A percentile compares a stretch with the other conserved stretches of the same genome.
Conservation (phyloP, 1,284 basidiomycete genomes). For the Leccinum angustisporum region DNA sequence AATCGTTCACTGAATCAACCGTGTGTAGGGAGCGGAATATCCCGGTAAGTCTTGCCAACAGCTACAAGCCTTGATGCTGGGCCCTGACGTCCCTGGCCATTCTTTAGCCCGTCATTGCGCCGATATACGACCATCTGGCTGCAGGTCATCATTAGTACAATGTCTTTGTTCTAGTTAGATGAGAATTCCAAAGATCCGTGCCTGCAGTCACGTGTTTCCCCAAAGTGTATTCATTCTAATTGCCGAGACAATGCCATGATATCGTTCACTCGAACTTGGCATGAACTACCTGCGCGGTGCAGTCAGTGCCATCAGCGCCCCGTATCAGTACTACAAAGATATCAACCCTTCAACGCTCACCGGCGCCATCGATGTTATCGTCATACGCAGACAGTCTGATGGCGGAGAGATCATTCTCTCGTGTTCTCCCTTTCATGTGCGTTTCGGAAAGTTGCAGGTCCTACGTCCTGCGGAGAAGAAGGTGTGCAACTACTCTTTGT, state of each 20-base stretch:
- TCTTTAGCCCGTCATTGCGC: constrained; percentile 24
- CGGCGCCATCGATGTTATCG: constrained; percentile 96
- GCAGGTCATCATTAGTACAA: constrained; percentile 32
- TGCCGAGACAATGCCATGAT: not conserved
- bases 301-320: constrained; percentile 75
- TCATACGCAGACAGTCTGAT: constrained; percentile 72
- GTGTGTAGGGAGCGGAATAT: constrained; percentile 66
- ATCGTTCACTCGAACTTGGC: not conserved
- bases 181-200: not conserved
- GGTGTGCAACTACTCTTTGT: constrained; percentile 40
- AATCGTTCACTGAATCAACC: constrained; percentile 17
- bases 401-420: constrained; percentile 73
- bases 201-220: constrained; percentile 22
- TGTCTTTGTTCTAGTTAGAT: constrained; percentile 1
- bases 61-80: not conserved
- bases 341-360: constrained; percentile 94
- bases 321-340: constrained; percentile 85
- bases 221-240: constrained; percentile 8
- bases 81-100: not conserved
- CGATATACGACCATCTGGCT: constrained; percentile 34
- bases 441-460: constrained; percentile 98
- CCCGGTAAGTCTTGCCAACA: constrained; percentile 63
- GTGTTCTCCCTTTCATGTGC: constrained; percentile 96
- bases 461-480: constrained; percentile 94
- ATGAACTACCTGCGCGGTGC: constrained; percentile 81